Base-by-base conservation (phyloP, 1,139 yeast species). In the Blastobotrys serpentis region DNA sequence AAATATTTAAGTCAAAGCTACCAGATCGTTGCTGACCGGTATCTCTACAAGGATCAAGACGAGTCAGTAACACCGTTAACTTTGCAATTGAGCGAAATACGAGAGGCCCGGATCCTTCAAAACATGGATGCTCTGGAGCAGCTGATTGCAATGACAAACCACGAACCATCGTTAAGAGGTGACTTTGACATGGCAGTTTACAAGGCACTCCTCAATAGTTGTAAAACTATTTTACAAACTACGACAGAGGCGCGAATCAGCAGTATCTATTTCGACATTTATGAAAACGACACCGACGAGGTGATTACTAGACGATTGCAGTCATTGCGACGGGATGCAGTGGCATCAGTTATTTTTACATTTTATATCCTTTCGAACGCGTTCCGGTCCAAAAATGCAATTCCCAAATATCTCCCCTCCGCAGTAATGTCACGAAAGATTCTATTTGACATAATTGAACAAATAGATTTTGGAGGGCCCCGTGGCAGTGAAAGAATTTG, bases 51-150 rank as follows among this genome's bases (percentile, higher is more conserved):
- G 48, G 78, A 76, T 53, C 62, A 63, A 13, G 65, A 69, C 42
- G 79, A 75, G 53, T 72, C 68, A 29, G 76, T 79, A 4, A 73
- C 78, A 0, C 72, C 68, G 7, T 47, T 73, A 42, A 67, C 77
- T 0, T 52, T 74, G 21, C 72, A 71, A 41, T 58, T 73, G 46
- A 73, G 77, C 0, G 74, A 71, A 50, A 69, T 75, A 18, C 63
- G 78, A 50, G 80, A 76, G 55, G 75, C 76, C 13, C 66, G 79
- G 56, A 64, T 75, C 62, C 66, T 75, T 2, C 75, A 74, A 51
- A 71, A 59, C 22, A 55, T 75, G 14, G 60, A 60, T 21, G 76
- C 78, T 0, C 60, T 74, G 14, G 65, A 63, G 46, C 71, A 69
- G 10, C 51, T 76, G 30, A 53, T 75, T 16, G 54, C 55, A 13